A percentile compares a stretch with the other conserved stretches of the same genome.
These are phyloP conservation scores for Lentinula raphanica DNA, from an alignment of 768 basidiomycete genomes.

Conservation along the genomic window DNA sequence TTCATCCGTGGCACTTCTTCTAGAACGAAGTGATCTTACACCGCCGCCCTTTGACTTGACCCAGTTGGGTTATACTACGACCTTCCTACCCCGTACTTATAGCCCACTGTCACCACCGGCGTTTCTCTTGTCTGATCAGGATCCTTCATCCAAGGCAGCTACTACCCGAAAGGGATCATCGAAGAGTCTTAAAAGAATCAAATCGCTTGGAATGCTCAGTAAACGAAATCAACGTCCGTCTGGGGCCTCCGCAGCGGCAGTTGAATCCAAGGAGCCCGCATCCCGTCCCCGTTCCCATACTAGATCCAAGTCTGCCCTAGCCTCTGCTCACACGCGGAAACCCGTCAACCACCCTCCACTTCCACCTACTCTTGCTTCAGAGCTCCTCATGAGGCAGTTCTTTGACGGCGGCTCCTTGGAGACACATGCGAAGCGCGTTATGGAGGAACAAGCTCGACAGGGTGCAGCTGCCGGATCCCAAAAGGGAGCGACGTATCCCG, in stretches of 20 bases:
- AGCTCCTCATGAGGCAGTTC: conserved; percentile 68
- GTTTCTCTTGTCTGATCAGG: conserved; percentile 16
- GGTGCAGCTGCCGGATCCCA: conserved; percentile 20
- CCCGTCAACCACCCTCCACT: conserved; percentile 14
- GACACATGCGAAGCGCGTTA: conserved; percentile 45
- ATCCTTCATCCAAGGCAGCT: conserved; percentile 18
- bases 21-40: conserved; percentile 29
- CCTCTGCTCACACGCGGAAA: conserved; percentile 23
- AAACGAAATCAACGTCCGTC: conserved; percentile 36
- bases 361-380: conserved; percentile 55
- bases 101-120: conserved; percentile 42
- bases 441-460: conserved; percentile 51
- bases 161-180: conserved; percentile 15
- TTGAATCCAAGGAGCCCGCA: conserved; percentile 21
- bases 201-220: conserved; percentile 45
- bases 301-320: conserved; percentile 21
- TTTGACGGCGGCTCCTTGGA: conserved; percentile 59
- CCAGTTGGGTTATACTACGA: conserved; percentile 57
- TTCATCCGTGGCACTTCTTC: conserved; percentile 40
- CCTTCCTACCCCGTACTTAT: conserved; percentile 55
- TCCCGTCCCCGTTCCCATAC: conserved; percentile 15
- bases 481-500: conserved; percentile 21
- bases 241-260: conserved; percentile 7
- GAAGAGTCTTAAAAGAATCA: conserved; percentile 38
- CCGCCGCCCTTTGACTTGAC: conserved; percentile 52